These are phyloP conservation scores for Colletotrichum somersetense DNA, from an alignment of 2,329 filamentous ascomycete species.

Conservation along the genomic window DNA sequence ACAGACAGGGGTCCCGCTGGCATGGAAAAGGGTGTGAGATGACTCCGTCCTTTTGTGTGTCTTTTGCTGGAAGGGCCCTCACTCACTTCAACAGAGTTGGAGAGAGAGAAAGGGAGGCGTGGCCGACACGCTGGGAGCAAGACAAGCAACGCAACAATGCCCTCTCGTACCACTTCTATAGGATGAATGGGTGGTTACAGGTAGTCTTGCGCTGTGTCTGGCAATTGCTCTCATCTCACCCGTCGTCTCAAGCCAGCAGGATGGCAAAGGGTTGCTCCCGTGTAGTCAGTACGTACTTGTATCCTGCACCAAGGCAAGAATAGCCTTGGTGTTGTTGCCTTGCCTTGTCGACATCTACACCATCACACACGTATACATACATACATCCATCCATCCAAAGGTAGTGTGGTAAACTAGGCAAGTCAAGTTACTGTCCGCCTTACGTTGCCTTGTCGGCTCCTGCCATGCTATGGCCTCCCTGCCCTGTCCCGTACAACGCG, in stretches of 20 bases:
- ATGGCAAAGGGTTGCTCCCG: not conserved
- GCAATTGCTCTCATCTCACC: not conserved
- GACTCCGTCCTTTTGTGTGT: not conserved
- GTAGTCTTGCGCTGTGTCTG: not conserved
- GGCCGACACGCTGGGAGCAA: not conserved
- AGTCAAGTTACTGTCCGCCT: not conserved
- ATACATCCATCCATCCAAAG: too few species aligned
- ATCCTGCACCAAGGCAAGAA: slow-evolving; percentile 21
- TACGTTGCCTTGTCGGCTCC: slow-evolving; percentile 20
- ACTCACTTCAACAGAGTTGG: not conserved
- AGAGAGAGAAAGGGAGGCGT: not conserved
- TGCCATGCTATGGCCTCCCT: slow-evolving; percentile 21
- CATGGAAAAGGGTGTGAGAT: slow-evolving; percentile 34
- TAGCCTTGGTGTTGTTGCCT: slow-evolving; percentile 22
- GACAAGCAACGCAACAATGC: not conserved
- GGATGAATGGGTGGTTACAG: not conserved
- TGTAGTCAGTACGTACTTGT: too few species aligned
- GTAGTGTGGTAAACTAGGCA: too few species aligned
- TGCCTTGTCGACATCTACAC: not conserved
- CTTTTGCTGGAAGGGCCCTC: not conserved
- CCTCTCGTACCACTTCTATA: not conserved
- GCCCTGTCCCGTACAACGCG: slow-evolving; percentile 22
- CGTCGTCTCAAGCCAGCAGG: not conserved
- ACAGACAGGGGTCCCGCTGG: slow-evolving; percentile 38
- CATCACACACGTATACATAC: too few species aligned